Conservation (phyloP, 108 stramenopile species). For the Parietichytrium sp. region DNA sequence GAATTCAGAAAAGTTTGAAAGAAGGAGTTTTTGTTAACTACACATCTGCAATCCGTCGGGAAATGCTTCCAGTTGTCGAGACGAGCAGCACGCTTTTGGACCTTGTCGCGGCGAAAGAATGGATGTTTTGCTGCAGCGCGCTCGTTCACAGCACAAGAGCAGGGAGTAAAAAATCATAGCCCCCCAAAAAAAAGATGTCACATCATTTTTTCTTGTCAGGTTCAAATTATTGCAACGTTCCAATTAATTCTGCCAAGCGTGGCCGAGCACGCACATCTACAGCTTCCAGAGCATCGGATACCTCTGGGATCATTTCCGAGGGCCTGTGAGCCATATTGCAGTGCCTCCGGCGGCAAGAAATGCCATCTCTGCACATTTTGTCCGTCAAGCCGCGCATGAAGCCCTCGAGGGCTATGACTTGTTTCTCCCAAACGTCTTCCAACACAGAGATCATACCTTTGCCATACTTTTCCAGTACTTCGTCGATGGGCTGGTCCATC, state of each 20-base stretch:
- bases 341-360: conserved; percentile 8
- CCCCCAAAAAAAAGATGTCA: too few species aligned
- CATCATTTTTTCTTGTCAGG: too few species aligned
- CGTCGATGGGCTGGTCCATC: conserved; percentile 2
- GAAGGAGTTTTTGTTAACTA: too few species aligned
- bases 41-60: too few species aligned
- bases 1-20: too few species aligned
- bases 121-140: too few species aligned
- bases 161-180: too few species aligned
- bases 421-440: conserved; percentile 20
- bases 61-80: too few species aligned
- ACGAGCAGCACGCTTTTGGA: too few species aligned
- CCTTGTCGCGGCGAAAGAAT: too few species aligned
- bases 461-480: conserved; percentile 26
- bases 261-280: conserved; percentile 16
- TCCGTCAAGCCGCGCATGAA: conserved; percentile 17
- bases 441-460: neutral
- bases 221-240: too few species aligned
- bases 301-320: conserved; percentile 32
- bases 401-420: conserved; percentile 24
- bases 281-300: conserved; percentile 6
- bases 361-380: conserved; percentile 33
- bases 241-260: neutral
- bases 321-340: conserved; percentile 36
- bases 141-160: too few species aligned